These are phyloP conservation scores for Onygenales sp. DNA, from an alignment of 2,329 filamentous ascomycete genomes.

Conservation along the genomic window DNA sequence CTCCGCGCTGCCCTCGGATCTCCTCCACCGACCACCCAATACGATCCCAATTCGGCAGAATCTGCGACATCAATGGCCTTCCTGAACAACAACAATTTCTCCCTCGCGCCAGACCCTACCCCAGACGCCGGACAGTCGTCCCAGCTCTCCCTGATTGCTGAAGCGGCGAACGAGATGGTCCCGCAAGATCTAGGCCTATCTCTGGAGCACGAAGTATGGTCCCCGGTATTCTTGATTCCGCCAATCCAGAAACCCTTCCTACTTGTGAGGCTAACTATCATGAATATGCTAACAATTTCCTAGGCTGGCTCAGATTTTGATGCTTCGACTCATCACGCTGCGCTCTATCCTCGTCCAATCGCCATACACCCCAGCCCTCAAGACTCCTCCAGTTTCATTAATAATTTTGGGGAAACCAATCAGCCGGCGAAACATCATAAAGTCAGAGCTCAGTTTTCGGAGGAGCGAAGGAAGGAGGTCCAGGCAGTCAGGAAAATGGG, in stretches of 20 bases:
- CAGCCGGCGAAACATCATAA: slow-evolving; percentile 35
- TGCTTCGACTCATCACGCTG: slow-evolving; percentile 28
- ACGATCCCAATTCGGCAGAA: slow-evolving; percentile 2
- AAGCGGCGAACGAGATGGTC: slow-evolving; percentile 38
- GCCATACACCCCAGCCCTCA: slow-evolving; percentile 33
- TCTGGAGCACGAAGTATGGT: slow-evolving; percentile 24
- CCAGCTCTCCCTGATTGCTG: slow-evolving; percentile 37
- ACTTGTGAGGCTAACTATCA: not conserved
- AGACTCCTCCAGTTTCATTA: slow-evolving; percentile 28
- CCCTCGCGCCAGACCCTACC: slow-evolving; percentile 26
- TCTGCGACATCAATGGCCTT: slow-evolving; percentile 20
- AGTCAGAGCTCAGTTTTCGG: slow-evolving; percentile 47
- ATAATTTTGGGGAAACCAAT: slow-evolving; percentile 30
- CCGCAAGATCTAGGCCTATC: slow-evolving; percentile 23
- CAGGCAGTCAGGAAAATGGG: slow-evolving; percentile 51
- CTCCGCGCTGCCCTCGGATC: slow-evolving; percentile 1
- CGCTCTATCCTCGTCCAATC: slow-evolving; percentile 32
- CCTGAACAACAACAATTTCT: slow-evolving; percentile 23
- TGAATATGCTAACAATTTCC: slow-evolving; percentile 17
- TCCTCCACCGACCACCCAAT: not conserved
- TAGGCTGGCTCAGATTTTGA: slow-evolving; percentile 32
- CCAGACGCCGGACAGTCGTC: slow-evolving; percentile 30
- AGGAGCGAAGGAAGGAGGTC: slow-evolving; percentile 48
- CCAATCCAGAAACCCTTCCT: not conserved
- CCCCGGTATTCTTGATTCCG: slow-evolving; percentile 12